These are phyloP conservation scores for Geotrichum restrictum DNA, from an alignment of 1,139 yeast genomes.

Conservation along the genomic window DNA sequence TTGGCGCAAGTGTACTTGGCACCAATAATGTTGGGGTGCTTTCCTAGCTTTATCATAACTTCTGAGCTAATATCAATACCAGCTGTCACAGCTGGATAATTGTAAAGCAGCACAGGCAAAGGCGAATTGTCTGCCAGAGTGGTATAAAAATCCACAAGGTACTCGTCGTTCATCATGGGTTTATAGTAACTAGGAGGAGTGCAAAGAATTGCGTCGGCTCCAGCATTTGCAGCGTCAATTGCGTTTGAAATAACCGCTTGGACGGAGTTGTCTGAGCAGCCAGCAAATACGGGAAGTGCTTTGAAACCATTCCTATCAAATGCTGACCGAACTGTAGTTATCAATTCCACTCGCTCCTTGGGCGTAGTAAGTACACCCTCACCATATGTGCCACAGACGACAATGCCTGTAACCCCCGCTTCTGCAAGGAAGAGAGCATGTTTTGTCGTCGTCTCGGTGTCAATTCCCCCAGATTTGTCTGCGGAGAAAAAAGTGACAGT, in stretches of 20 bases:
- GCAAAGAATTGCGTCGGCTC: conserved; percentile 44
- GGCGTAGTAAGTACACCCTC: conserved; percentile 46
- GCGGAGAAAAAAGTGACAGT: conserved; percentile 11
- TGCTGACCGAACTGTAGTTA: conserved; percentile 38
- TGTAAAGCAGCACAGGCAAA: conserved; percentile 45
- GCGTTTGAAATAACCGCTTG: conserved; percentile 41
- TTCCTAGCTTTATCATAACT: conserved; percentile 60
- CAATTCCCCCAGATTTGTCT: conserved; percentile 10
- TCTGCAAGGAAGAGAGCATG: conserved; percentile 10
- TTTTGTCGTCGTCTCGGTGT: background rate
- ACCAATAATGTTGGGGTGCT: conserved; percentile 47
- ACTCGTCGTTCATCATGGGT: conserved; percentile 37
- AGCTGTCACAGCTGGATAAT: conserved; percentile 45
- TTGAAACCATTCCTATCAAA: conserved; percentile 34
- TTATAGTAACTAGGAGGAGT: conserved; percentile 47
- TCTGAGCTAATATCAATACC: conserved; percentile 61
- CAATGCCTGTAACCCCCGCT: conserved; percentile 12
- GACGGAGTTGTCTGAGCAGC: conserved; percentile 41
- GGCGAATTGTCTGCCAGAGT: conserved; percentile 44
- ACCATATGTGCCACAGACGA: conserved; percentile 33
- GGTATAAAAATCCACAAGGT: conserved; percentile 40
- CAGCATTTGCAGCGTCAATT: conserved; percentile 38
- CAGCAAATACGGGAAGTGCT: conserved; percentile 42
- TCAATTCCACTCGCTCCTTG: conserved; percentile 40
- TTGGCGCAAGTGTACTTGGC: conserved; percentile 46